These are phyloP conservation scores for Beauveria caledonica DNA, from an alignment of 2,329 filamentous ascomycete genomes.

Conservation along the genomic window DNA sequence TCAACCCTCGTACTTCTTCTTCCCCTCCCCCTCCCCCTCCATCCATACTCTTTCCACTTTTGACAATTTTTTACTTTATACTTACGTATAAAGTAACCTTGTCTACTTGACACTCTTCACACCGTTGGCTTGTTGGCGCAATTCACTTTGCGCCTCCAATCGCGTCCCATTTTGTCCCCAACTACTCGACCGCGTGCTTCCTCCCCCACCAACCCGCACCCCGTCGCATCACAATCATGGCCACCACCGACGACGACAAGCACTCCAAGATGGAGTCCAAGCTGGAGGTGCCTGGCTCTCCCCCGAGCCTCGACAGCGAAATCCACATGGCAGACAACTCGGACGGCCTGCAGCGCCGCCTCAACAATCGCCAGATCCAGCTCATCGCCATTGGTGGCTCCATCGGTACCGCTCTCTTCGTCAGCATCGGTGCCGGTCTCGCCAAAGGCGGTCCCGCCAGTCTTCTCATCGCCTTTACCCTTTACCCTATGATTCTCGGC, in stretches of 20 bases:
- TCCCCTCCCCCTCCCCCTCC: not conserved
- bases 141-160: not conserved
- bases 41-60: not conserved
- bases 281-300: slow-evolving; percentile 17
- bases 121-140: not conserved
- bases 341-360: slow-evolving; percentile 36
- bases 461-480: slow-evolving; percentile 49
- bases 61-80: not conserved
- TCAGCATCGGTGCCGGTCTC: slow-evolving; percentile 51
- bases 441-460: slow-evolving; percentile 36
- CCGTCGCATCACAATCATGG: slow-evolving; percentile 4
- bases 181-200: not conserved
- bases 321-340: slow-evolving; percentile 23
- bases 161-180: not conserved
- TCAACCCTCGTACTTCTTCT: no score
- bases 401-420: slow-evolving; percentile 51
- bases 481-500: slow-evolving; percentile 48
- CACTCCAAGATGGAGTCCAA: slow-evolving; percentile 20
- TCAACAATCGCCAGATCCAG: slow-evolving; percentile 49
- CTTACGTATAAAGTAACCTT: not conserved
- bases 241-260: slow-evolving; percentile 10
- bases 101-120: not conserved
- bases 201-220: not conserved
- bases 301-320: slow-evolving; percentile 18
- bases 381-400: slow-evolving; percentile 51